Percentiles rank a stretch among this genome's conserved stretches.
Evolutionary conservation across 1,139 yeast species (phyloP).

Genomic region (Blastobotrys niveus): DNA sequence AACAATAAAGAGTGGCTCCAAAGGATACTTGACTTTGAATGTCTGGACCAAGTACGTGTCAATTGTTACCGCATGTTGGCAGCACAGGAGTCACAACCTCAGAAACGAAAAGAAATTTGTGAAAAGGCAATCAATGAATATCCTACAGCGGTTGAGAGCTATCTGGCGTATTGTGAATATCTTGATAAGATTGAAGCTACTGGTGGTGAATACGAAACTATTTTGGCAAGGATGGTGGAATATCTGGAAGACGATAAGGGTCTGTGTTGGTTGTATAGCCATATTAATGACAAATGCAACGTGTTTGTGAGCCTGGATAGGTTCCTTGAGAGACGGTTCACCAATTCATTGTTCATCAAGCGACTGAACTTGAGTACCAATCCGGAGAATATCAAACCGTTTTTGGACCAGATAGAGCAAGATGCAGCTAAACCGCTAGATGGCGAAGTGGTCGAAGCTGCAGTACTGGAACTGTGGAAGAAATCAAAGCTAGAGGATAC

Average conservation of each 20-base stretch:
- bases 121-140: background rate
- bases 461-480: conserved; percentile 4
- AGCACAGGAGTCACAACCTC: background rate
- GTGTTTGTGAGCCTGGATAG: conserved; percentile 2
- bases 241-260: background rate
- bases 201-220: background rate
- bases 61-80: conserved; percentile 3
- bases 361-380: conserved; percentile 4
- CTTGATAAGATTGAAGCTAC: background rate
- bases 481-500: background rate
- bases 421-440: background rate
- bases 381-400: background rate
- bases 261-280: conserved; percentile 3
- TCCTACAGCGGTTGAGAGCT: conserved; percentile 2
- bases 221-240: conserved; percentile 1
- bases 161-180: background rate
- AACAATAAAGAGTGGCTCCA: background rate
- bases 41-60: conserved; percentile 2
- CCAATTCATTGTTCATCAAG: background rate
- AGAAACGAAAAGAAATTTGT: background rate
- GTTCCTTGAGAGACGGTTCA: background rate
- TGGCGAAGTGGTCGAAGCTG: background rate
- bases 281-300: background rate
- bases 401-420: conserved; percentile 1
- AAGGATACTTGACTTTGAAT: background rate